Conservation (phyloP, 441 rosid genomes). For the Aleurites moluccanus region DNA sequence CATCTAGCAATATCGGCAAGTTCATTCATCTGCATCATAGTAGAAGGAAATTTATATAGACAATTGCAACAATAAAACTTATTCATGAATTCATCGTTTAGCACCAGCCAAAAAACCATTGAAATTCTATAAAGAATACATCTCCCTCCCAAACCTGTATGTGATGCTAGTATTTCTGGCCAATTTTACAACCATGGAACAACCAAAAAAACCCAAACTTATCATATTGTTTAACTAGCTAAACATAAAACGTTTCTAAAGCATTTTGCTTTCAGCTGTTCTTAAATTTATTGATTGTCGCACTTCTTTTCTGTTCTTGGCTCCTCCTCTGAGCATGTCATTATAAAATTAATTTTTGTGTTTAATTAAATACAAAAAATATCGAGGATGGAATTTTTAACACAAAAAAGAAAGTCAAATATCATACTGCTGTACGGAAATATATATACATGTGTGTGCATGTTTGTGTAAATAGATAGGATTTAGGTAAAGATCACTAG, state of each 20-base stretch:
- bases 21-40: conserved; percentile 76
- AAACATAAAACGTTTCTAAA: not conserved
- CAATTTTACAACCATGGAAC: not conserved
- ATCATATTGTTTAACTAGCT: not conserved
- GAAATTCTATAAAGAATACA: conserved; percentile 13
- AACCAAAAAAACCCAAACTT: not conserved
- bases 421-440: not conserved
- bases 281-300: not conserved
- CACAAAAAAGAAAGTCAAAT: not conserved
- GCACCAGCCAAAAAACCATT: not conserved
- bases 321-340: not conserved
- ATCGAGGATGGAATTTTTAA: not conserved
- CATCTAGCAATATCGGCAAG: conserved; percentile 98
- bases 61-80: conserved; percentile 6
- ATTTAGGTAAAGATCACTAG: not conserved
- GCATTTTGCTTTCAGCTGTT: not conserved
- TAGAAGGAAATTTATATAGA: conserved; percentile 29
- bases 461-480: not conserved
- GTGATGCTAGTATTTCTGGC: not conserved
- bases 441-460: not conserved
- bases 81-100: not conserved
- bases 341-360: not conserved
- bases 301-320: not conserved
- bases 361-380: not conserved
- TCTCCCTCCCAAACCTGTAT: not conserved